Percentiles rank a stretch among this genome's conserved stretches.
Conservation (phyloP, 176 grass and related monocot genomes). For the Raddia guianensis region DNA sequence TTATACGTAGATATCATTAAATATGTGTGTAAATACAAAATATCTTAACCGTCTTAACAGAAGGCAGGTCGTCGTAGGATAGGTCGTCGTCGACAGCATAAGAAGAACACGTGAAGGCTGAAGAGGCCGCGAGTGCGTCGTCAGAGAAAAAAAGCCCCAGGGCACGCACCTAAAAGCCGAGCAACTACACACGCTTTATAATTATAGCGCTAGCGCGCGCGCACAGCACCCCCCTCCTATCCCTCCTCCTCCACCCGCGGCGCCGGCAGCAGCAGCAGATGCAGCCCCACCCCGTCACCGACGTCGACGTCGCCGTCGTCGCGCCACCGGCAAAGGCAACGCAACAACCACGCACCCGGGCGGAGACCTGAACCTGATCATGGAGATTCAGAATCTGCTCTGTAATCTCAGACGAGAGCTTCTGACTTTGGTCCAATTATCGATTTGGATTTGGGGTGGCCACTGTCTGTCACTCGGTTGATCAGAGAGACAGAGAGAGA, state of each 20-base stretch:
- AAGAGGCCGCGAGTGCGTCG: slow-evolving; percentile 25
- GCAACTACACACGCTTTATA: not conserved
- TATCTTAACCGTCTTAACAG: not conserved
- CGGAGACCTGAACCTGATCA: not conserved
- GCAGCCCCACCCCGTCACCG: slow-evolving; percentile 30
- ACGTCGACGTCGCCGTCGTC: slow-evolving; percentile 10
- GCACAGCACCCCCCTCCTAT: not conserved
- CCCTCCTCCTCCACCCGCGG: not conserved
- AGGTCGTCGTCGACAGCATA: too few relatives aligned
- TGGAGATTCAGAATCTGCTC: not conserved
- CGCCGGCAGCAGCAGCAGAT: not conserved
- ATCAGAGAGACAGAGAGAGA: too few relatives aligned
- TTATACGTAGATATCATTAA: too few relatives aligned
- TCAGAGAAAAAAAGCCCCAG: not conserved
- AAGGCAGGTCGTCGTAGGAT: slow-evolving; percentile 19
- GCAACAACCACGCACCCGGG: not conserved
- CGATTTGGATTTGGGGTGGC: slow-evolving; percentile 14
- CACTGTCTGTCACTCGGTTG: too few relatives aligned
- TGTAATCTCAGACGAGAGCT: not conserved
- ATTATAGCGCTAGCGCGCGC: not conserved
- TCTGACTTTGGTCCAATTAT: not conserved
- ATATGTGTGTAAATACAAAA: too few relatives aligned
- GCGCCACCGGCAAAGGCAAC: not conserved
- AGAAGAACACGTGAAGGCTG: slow-evolving; percentile 41
- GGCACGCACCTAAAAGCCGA: slow-evolving; percentile 21